These are phyloP conservation scores for Lachancea waltii DNA, from an alignment of 805 yeast genomes.

Conservation along the genomic window DNA sequence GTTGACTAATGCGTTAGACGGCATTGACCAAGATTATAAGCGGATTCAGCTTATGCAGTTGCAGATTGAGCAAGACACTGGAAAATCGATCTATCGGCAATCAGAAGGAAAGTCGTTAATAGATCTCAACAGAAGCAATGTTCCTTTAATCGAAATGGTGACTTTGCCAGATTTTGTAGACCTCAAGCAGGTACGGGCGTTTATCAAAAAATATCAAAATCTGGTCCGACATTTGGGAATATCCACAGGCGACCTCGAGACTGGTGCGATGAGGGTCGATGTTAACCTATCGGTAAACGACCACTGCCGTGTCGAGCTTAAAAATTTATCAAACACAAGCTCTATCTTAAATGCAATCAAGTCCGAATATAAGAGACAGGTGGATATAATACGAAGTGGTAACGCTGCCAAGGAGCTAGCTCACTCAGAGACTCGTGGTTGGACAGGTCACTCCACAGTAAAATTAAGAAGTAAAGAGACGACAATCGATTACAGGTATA, in stretches of 20 bases:
- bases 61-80: constrained; percentile 95
- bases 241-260: constrained; percentile 86
- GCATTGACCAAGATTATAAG: constrained; percentile 38
- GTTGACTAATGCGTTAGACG: constrained; percentile 48
- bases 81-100: constrained; percentile 57
- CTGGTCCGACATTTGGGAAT: constrained; percentile 61
- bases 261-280: constrained; percentile 93
- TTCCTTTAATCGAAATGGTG: constrained; percentile 84
- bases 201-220: constrained; percentile 73
- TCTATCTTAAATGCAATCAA: constrained; percentile 73
- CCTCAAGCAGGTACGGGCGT: constrained; percentile 63
- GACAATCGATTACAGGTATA: constrained; percentile 81
- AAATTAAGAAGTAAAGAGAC: constrained; percentile 71
- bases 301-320: constrained; percentile 76
- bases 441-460: constrained; percentile 74
- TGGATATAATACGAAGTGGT: constrained; percentile 39
- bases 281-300: constrained; percentile 80
- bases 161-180: constrained; percentile 79
- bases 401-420: constrained; percentile 26
- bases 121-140: constrained; percentile 79
- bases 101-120: constrained; percentile 38
- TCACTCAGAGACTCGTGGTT: constrained; percentile 71
- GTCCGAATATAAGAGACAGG: constrained; percentile 69
- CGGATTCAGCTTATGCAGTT: constrained; percentile 64
- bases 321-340: constrained; percentile 78